Conservation (phyloP, 495 filamentous ascomycete species). For the Aspergillus homomorphus region DNA sequence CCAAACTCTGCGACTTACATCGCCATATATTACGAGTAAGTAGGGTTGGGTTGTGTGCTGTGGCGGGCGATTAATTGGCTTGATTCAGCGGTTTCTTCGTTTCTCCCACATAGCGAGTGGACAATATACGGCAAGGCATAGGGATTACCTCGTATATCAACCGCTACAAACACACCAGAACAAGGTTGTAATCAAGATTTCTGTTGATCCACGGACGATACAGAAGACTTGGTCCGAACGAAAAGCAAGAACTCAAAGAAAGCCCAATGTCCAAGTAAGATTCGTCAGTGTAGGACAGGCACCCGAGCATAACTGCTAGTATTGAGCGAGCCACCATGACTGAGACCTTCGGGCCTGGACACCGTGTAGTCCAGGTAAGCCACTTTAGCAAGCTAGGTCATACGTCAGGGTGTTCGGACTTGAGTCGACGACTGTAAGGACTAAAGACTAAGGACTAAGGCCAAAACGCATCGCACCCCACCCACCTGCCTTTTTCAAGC, state of each 20-base stretch:
- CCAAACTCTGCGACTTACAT: no score
- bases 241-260: background rate
- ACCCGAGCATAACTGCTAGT: background rate
- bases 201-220: background rate
- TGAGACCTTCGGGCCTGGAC: background rate
- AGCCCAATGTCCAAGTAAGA: background rate
- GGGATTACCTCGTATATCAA: no score
- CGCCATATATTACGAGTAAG: no score
- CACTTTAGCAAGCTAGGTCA: background rate
- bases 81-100: no score
- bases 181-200: background rate
- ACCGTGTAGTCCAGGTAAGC: background rate
- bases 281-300: background rate
- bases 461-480: background rate
- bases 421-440: background rate
- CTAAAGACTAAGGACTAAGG: background rate
- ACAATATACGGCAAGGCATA: no score
- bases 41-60: no score
- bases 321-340: background rate
- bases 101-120: no score
- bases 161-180: background rate
- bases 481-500: background rate
- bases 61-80: no score
- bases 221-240: background rate
- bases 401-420: background rate